These are phyloP conservation scores for Nelumbo lutea DNA, from an alignment of 164 flowering plant species.

Conservation along the genomic window DNA sequence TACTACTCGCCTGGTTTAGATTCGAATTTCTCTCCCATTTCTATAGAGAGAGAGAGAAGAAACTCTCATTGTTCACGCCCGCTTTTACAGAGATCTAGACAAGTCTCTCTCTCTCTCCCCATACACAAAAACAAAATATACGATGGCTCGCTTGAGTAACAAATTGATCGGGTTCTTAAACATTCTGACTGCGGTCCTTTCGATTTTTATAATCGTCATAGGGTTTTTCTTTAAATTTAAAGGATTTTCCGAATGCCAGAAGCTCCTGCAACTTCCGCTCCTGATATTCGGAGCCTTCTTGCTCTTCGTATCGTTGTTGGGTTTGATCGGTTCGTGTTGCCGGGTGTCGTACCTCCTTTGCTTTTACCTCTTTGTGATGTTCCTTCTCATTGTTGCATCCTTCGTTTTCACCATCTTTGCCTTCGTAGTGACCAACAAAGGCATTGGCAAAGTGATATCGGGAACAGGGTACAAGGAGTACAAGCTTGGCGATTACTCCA, in stretches of 20 bases:
- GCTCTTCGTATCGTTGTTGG: slow-evolving; percentile 26
- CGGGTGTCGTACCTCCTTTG: slow-evolving; percentile 22
- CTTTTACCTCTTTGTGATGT: slow-evolving; percentile 38
- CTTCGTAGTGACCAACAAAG: slow-evolving; percentile 47
- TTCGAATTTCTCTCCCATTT: too few species aligned
- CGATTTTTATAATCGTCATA: slow-evolving; percentile 19
- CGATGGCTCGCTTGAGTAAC: slow-evolving; percentile 47
- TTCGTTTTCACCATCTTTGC: slow-evolving; percentile 38
- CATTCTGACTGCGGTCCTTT: slow-evolving; percentile 17
- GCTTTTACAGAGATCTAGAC: too few species aligned
- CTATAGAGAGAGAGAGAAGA: too few species aligned
- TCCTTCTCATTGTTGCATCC: slow-evolving; percentile 34
- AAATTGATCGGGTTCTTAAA: slow-evolving; percentile 32
- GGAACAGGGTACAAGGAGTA: slow-evolving; percentile 37
- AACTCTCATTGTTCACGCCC: too few species aligned
- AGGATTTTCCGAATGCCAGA: slow-evolving; percentile 31
- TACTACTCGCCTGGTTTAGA: too few species aligned
- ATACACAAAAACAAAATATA: too few species aligned
- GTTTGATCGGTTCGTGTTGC: slow-evolving; percentile 44
- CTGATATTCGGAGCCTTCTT: slow-evolving; percentile 27
- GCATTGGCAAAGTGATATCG: slow-evolving; percentile 33
- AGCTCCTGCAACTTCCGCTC: slow-evolving; percentile 30
- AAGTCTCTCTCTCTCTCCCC: too few species aligned
- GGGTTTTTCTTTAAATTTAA: slow-evolving; percentile 7
- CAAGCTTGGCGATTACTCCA: slow-evolving; percentile 49